Percentiles rank a stretch among this genome's conserved stretches.
These are phyloP conservation scores for Pulveroboletus frians DNA, from an alignment of 768 basidiomycete species.

Conservation along the genomic window DNA sequence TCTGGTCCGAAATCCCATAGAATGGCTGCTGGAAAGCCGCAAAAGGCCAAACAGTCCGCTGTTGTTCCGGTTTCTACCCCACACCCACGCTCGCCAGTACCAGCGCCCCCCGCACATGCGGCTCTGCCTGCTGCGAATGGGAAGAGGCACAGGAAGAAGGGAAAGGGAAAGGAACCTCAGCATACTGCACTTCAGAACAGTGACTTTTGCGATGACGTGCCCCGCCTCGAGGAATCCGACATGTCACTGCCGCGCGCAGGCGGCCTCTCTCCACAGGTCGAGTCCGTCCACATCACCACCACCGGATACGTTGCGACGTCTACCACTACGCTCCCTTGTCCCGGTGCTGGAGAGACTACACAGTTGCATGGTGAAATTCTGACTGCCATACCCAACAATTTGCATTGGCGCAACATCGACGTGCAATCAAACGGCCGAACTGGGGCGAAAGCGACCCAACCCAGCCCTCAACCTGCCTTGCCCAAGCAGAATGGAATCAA, in stretches of 20 bases:
- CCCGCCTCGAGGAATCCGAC: constrained; percentile 20
- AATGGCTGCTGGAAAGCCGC: constrained; percentile 28
- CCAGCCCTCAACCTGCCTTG: constrained; percentile 13
- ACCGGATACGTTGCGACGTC: constrained; percentile 40
- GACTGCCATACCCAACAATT: constrained; percentile 56
- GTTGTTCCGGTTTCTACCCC: constrained; percentile 5
- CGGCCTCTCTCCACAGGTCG: constrained; percentile 43
- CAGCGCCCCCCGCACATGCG: constrained; percentile 7
- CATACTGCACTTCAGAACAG: constrained; percentile 5
- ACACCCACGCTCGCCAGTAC: constrained; percentile 5
- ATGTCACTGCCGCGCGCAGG: constrained; percentile 21
- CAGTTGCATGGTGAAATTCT: constrained; percentile 55
- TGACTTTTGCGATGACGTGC: constrained; percentile 22
- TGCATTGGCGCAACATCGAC: constrained; percentile 44
- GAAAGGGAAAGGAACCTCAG: constrained; percentile 33
- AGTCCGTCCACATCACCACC: constrained; percentile 44
- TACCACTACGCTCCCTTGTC: constrained; percentile 27
- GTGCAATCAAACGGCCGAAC: constrained; percentile 24
- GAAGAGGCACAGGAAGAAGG: constrained; percentile 46
- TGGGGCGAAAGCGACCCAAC: constrained; percentile 23
- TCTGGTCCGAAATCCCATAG: no score
- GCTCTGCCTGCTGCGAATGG: constrained; percentile 7
- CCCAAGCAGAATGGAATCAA: constrained; percentile 22
- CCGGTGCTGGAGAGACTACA: constrained; percentile 30
- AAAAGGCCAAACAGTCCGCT: constrained; percentile 21